phyloP scores from a whole-genome alignment of 257 asterid genomes.

The Anisodus tanguticus region DNA sequence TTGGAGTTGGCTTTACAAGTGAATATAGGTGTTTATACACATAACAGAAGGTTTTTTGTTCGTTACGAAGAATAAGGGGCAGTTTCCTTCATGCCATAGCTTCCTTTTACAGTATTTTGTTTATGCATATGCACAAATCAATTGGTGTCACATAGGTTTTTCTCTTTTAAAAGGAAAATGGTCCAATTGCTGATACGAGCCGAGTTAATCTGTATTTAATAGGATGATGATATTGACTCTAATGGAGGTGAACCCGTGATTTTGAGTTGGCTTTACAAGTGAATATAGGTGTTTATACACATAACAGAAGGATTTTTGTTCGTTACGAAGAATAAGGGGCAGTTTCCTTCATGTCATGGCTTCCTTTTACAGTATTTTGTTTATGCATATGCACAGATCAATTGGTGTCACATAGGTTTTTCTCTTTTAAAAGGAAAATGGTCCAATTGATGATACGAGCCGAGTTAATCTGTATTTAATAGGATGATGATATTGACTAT shows the following conservation, averaged over 20 bases:
- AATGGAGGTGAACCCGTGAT: not conserved
- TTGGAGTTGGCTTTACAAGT: not conserved
- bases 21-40: not conserved
- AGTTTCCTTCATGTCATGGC: constrained; percentile 1
- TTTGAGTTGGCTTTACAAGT: not conserved
- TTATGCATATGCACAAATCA: not conserved
- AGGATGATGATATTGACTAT: not conserved
- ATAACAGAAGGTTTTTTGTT: not conserved
- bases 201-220: not conserved
- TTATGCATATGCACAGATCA: not conserved
- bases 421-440: not conserved
- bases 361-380: too few species aligned
- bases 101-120: too few species aligned
- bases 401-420: not conserved
- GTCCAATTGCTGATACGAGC: not conserved
- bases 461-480: not conserved
- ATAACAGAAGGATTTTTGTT: not conserved
- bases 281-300: not conserved
- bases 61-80: not conserved
- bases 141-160: not conserved
- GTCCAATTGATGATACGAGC: not conserved
- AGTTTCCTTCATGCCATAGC: not conserved
- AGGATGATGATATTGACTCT: not conserved
- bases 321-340: not conserved
- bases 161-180: not conserved